Evolutionary conservation across 306 rosid genomes (phyloP).

Genomic region (Glycine soja): DNA sequence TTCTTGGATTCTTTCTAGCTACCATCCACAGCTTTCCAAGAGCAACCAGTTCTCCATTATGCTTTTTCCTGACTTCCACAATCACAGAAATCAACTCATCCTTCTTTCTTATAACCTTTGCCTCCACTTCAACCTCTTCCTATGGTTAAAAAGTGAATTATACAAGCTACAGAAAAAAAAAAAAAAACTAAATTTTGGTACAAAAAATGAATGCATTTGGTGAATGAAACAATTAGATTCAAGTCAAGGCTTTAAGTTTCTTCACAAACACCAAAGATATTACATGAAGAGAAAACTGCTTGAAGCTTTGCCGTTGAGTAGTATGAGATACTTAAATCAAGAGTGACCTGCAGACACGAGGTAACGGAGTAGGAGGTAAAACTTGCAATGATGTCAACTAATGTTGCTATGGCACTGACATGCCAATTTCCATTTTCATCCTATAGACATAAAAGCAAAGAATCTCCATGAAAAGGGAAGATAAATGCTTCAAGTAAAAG

Average conservation of each 20-base stretch:
- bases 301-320: constrained; percentile 50
- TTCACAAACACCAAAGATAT: background rate
- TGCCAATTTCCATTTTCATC: constrained; percentile 63
- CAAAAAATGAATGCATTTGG: too few species aligned
- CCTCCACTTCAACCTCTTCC: constrained; percentile 61
- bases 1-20: background rate
- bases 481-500: too few species aligned
- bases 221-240: background rate
- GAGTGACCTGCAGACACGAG: constrained; percentile 1
- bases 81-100: constrained; percentile 44
- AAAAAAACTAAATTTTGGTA: background rate
- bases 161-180: background rate
- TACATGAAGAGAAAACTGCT: constrained; percentile 29
- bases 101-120: constrained; percentile 48
- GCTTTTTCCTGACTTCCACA: constrained; percentile 51
- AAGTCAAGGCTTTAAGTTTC: background rate
- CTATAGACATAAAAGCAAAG: constrained; percentile 2
- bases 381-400: constrained; percentile 49
- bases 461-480: background rate
- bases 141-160: constrained; percentile 22
- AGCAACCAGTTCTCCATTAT: constrained; percentile 51
- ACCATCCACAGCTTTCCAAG: constrained; percentile 55
- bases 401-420: constrained; percentile 57
- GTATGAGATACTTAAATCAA: constrained; percentile 50
- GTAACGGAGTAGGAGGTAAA: background rate